Conservation (phyloP, 495 filamentous ascomycete species). For the Daldinia decipiens region DNA sequence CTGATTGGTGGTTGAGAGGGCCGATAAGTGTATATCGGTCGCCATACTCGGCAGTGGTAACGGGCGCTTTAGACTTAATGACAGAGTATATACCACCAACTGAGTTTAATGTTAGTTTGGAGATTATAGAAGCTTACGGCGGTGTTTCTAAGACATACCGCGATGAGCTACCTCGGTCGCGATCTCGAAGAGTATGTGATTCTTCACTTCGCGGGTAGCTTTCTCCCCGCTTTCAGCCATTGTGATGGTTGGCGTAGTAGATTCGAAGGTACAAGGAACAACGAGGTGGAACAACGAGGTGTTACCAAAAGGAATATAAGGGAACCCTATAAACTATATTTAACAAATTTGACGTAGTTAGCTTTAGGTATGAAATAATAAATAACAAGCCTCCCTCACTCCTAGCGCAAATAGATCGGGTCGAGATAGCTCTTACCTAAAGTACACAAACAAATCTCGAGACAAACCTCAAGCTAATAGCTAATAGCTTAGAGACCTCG, state of each 20-base stretch:
- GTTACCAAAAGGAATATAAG: not conserved
- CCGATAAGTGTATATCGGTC: slow-evolving; percentile 96
- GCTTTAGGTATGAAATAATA: not conserved
- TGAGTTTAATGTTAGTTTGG: slow-evolving; percentile 47
- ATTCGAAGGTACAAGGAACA: slow-evolving; percentile 5
- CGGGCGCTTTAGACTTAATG: slow-evolving; percentile 97
- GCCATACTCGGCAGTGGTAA: slow-evolving; percentile 98
- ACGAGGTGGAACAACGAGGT: slow-evolving; percentile 6
- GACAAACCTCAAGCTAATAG: not conserved
- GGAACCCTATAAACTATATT: not conserved
- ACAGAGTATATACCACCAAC: slow-evolving; percentile 99
- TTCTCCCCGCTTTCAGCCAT: slow-evolving; percentile 54
- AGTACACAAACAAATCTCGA: not conserved
- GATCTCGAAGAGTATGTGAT: slow-evolving; percentile 83
- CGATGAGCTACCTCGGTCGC: slow-evolving; percentile 97
- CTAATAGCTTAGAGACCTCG: not conserved
- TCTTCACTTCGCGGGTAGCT: slow-evolving; percentile 59
- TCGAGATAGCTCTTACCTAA: slow-evolving; percentile 9
- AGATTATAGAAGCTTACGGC: not conserved
- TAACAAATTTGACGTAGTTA: slow-evolving; percentile 16
- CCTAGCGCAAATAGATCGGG: not conserved
- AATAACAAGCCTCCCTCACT: not conserved
- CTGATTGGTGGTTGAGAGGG: slow-evolving; percentile 88
- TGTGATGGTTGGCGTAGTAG: slow-evolving; percentile 14
- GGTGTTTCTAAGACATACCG: slow-evolving; percentile 62